Base-by-base conservation (phyloP, 75 land plant species). In the Picea glauca region DNA sequence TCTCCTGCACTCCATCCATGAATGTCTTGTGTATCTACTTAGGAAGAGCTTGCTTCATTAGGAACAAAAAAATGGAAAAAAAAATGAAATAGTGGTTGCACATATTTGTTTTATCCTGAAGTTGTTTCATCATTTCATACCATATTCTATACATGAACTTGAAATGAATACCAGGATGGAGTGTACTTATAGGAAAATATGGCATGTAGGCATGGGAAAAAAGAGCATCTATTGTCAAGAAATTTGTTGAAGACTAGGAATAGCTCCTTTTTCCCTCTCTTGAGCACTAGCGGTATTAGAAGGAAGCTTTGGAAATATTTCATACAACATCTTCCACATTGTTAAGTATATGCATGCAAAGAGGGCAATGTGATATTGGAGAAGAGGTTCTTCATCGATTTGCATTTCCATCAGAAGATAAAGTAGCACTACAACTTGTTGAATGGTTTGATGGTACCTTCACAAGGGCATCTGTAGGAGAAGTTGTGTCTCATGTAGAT, bases 381-480 rank as follows among this genome's bases (percentile, higher is more conserved):
- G 88, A 90, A 78, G 98, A 95, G 79, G 96, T 96, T 75, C 92
- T 95, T 94, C n/a, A n/a, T n/a, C n/a, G n/a, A n/a, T n/a, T n/a
- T n/a, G n/a, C n/a, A n/a, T n/a, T n/a, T n/a, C n/a, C n/a, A n/a
- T n/a, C n/a, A n/a, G n/a, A n/a, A n/a, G n/a, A n/a, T n/a, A n/a
- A n/a, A n/a, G n/a, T n/a, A n/a, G 83, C 90, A 30, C 86, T 98
- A 62, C 89, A 89, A 81, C 88, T 98, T 78, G 90, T 91, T 77
- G 93, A 93, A 83, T 98, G 98, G 98, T 92, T 95, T 31, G 96
- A 92, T 82, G 63, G 86, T 76, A 83, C 99, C 84, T 88, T 86
- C 68, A 83, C 78, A 61, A 93, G 86, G 83, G 93, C 38, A 35
- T 1, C 2, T 96, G 91, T 90, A 58, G 94, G 93, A 81, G 91